Base-by-base conservation (phyloP, 768 basidiomycete genomes). In the Infundibulicybe gibba region DNA sequence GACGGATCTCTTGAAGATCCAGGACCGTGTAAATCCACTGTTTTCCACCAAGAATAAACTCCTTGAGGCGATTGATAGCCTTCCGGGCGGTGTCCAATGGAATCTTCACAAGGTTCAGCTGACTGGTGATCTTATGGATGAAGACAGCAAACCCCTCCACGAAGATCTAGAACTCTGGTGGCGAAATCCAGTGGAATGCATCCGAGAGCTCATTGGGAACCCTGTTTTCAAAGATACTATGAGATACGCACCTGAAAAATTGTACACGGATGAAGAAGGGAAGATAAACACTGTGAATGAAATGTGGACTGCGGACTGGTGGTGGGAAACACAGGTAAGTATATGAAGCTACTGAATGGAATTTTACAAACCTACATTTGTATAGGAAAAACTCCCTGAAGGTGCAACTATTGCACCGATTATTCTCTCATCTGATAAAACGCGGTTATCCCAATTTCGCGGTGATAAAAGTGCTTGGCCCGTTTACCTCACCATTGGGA, bases 401-500 rank as follows among this genome's bases (percentile, higher is more conserved):
- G 49, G 53, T 3, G 55, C 61, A 1, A 49, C 58, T 10, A 34
- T 65, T 3, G 58, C 58, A 2, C 66, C 65, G 0, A 21, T 71
- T 1, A 68, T 70, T 14, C 33, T 71, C 3, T 48, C 65, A 50
- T 48, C 52, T 16, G 54, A 55, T 25, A 55, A 55, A 40, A 56
- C 53, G 3, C 49, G 40, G 4, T 32, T 72, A 2, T 61, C 62
- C 0, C 38, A 55, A 2, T 65, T 70, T 44, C 33, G 54, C 1
- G 59, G 64, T 1, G 60, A 69, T 48, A 62, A 69, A 50, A 33
- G 41, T 32, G 62, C 64, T 8, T 69, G 62, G 55, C 69, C 70
- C 6, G 57, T 72, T 1, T 72, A 72, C 43, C 44, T 70, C 0
- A 63, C 66, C 3, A 58, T 70, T 40, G 68, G 65, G 0, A 69